Evolutionary conservation across 352 stramenopile species (phyloP), one percentile per base, ranked within the genome.

Genomic region (Phytopythium oedochilum): DNA sequence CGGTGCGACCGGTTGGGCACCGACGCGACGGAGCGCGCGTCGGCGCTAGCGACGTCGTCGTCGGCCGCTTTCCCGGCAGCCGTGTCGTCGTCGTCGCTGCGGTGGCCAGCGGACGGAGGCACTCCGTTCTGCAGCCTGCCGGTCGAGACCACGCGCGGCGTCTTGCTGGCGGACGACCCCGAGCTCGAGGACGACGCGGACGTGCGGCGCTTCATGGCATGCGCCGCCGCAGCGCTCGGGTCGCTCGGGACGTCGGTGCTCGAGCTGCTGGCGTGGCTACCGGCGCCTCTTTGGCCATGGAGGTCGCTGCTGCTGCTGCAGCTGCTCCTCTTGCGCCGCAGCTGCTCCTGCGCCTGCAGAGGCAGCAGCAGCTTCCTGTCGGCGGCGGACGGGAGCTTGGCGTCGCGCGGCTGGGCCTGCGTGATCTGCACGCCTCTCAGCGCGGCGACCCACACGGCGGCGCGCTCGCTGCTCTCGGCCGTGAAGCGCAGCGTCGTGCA

Each of bases 381-480:
- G 10, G 60, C 38, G 1, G 50, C 60, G 14, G 63, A 58, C 1
- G 40, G 43, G 34, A 61, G 2, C 35, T 61, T 70, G 5, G 45
- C 47, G 17, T 59, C 25, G 17, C 26, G 45, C 14, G 39, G 51
- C 23, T 61, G 22, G 25, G 50, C 53, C 57, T 76, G 68, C 6
- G 61, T 73, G 15, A 83, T 44, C 66, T 90, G 80, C 28, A 90
- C 66, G 34, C 68, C 68, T n/a, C 80, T 71, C 38, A 90, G 61
- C 31, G 73, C 77, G 31, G 72, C 59, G 29, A 88, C 59, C 80
- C 80, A 90, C 15, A 66, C 55, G 38, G 70, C 65, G 51, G 66
- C 75, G 25, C 67, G 66, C 26, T 78, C 67, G 5, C 47, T n/a
- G 34, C 54, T 83, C 39, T 78, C 67, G 36, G 75, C 66, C 36